Evolutionary conservation across 2,329 filamentous ascomycete species (phyloP), one percentile per base, ranked within the genome.

Genomic region (Calonectria pseudoturangicola): DNA sequence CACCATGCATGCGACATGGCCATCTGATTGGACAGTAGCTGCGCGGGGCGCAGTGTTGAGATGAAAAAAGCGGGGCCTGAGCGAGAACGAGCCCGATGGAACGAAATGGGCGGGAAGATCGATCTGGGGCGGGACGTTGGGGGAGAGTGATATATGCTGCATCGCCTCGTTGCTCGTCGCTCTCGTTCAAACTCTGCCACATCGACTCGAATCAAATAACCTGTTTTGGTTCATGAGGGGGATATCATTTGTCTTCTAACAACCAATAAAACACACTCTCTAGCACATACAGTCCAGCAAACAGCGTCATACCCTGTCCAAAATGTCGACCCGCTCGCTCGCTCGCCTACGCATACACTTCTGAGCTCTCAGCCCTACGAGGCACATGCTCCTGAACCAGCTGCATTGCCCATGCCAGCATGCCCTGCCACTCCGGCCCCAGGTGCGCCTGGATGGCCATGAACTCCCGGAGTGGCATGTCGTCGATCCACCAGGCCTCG

Each of bases 401-500:
- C 48, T 67, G 54, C 47, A 58, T 28, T n/a, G 54, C 47, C 67
- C 68, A 70, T 18, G n/a, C 51, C 10, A 70, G 30, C 66, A 66
- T 66, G 4, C 36, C 43, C 13, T 70, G 62, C 71, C 67, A 70
- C 9, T 27, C 21, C 3, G 33, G 21, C 7, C 33, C 62, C 5
- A 70, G 47, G 33, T 67, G n/a, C n/a, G 15, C 51, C 15, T 45
- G 36, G n/a, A 70, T 66, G 21, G 62, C 71, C n/a, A 45, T 25
- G 36, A 70, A 60, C 56, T 70, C 71, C 13, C 67, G 33, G 36
- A 18, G n/a, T 25, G 71, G 66, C 43, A 48, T 63, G 2, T 47
- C 54, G 3, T 73, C 73, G 30, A 79, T 47, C 73, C 74, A 74
- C 69, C 73, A 75, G 3, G 70, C 68, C 9, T 68, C 62, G 16